Base-by-base conservation (phyloP, 768 basidiomycete genomes). In the Russula virescens region DNA sequence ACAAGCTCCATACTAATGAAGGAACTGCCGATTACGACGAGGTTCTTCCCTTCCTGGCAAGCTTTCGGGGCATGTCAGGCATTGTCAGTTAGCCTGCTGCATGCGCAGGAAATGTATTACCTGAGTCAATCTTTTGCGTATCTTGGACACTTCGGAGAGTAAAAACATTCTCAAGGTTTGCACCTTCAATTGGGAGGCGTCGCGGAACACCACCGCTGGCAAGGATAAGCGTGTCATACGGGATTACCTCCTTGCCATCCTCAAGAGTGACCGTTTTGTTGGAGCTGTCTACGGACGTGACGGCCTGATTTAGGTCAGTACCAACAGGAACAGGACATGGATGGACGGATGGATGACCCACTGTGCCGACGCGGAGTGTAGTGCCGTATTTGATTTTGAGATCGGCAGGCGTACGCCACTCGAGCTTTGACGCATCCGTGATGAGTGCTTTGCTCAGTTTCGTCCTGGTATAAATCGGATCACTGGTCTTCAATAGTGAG, bases 1-100 rank as follows among this genome's bases (percentile, higher is more conserved):
- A 91, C 91, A n/a, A 93, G 77, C 72, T 94, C 91, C 91, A 97
- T 91, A 60, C 88, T 85, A 69, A 97, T 97, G 76, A 95, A 97
- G 16, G 88, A 91, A 54, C 86, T 88, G 2, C 94, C 94, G 65
- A 96, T 87, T 14, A 95, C 82, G 35, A 93, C 91, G 62, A 88
- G 73, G 53, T 79, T 78, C 73, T 92, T 89, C 38, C 88, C 87
- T 66, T 90, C 87, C 74, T 88, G 76, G 40, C 81, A 81, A 53
- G 80, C 86, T 88, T n/a, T 35, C 5, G 45, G 49, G 7, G 19
- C 45, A 40, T 16, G 35, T 54, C 14, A 54, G 49, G 7, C 16
- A 42, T 31, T 16, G 35, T 54, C 14, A 54, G 58, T 18, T 8
- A 51, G 38, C 18, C 3, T 19, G 21, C 28, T 21, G 19, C 38